Evolutionary conservation across 2,329 filamentous ascomycete genomes (phyloP).

Genomic region (Alternaria sp.): DNA sequence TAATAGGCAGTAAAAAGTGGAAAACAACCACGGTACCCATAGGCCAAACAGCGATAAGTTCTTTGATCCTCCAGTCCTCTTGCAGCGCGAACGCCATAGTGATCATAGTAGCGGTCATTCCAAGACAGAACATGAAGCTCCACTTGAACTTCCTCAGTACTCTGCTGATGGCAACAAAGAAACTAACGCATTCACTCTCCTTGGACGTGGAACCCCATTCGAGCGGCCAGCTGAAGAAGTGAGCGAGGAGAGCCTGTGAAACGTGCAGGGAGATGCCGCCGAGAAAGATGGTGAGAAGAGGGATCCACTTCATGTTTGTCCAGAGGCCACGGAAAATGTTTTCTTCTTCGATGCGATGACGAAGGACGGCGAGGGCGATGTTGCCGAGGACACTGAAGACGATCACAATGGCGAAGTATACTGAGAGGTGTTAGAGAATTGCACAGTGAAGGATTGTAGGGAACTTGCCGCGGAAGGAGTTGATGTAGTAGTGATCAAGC

Average conservation of each 20-base stretch:
- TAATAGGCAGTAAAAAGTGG: constrained; percentile 76
- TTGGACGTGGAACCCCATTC: constrained; percentile 85
- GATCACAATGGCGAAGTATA: constrained; percentile 69
- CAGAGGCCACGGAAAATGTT: constrained; percentile 59
- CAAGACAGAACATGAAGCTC: constrained; percentile 69
- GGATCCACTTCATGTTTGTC: constrained; percentile 70
- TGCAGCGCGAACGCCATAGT: constrained; percentile 73
- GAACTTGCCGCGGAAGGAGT: constrained; percentile 66
- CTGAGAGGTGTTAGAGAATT: constrained; percentile 28
- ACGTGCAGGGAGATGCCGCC: constrained; percentile 84
- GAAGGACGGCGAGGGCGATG: constrained; percentile 67
- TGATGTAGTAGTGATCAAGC: constrained; percentile 81
- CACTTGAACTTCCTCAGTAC: constrained; percentile 79
- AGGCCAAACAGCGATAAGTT: constrained; percentile 73
- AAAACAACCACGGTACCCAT: constrained; percentile 72
- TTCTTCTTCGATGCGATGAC: constrained; percentile 67
- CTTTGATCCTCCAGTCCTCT: constrained; percentile 59
- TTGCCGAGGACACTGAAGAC: constrained; percentile 71
- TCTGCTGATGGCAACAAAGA: constrained; percentile 83
- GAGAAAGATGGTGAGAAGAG: constrained; percentile 78
- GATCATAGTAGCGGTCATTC: constrained; percentile 68
- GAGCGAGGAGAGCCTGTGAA: constrained; percentile 77
- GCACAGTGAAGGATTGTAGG: not conserved
- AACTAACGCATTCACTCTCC: constrained; percentile 81
- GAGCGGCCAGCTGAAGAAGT: constrained; percentile 89